Evolutionary conservation across 1,139 yeast genomes (phyloP), one percentile per base, ranked within the genome.

Genomic region (Nakaseomyces bracarensis): DNA sequence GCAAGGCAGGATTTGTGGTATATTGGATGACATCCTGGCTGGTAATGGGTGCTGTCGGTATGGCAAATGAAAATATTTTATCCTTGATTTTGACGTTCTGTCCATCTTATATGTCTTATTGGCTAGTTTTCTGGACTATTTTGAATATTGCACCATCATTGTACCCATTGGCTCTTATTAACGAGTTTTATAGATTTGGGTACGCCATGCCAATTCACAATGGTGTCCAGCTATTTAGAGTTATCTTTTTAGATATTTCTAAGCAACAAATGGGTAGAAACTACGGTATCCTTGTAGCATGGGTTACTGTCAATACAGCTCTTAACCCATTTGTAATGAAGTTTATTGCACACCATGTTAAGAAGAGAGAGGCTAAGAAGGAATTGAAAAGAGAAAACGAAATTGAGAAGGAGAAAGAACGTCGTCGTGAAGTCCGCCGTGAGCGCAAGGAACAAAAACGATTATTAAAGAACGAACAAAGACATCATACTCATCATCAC

Each of bases 171-270:
- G 77, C 67, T 2, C 60, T 81, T 39, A 60, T 67, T 28, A 75
- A 77, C 3, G 53, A 58, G 20, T 77, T 80, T 49, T 82, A 71
- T 60, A 62, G 77, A 40, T 77, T 72, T 58, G 86, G 87, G 6
- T 78, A 78, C 54, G 79, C 74, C 21, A 63, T 78, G 64, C 89
- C 89, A 1, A 70, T 81, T 52, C 75, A 72, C 55, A 78, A 79
- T 50, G 72, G 77, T 0, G 71, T 69, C 40, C 79, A 75, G 46
- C 68, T 76, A 18, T 68, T 68, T 51, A 72, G 74, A 54, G 80
- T 79, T 3, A 68, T 80, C 13, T 68, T 81, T 45, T 71, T 77
- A 49, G 64, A 77, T 53, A 61, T 80, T 2, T 72, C 75, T 59
- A 77, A 72, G 54, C 76, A 77, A 1, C 56, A 70, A 18, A 49